These are phyloP conservation scores for Blastocystis sp. DNA, from an alignment of 352 stramenopile genomes.

Conservation along the genomic window DNA sequence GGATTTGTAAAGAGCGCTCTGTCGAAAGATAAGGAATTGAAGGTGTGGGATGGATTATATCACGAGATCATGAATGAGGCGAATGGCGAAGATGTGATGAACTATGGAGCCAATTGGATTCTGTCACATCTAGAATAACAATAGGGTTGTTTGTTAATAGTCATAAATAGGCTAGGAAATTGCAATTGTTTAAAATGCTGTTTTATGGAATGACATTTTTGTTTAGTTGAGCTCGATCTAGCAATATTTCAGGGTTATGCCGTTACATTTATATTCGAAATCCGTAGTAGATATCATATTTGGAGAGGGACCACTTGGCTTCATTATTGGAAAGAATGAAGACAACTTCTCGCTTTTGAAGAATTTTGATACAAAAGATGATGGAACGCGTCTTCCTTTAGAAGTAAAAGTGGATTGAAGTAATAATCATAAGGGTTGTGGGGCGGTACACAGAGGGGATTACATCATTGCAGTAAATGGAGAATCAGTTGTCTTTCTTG, in stretches of 20 bases:
- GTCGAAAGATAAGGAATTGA: constrained; percentile 22
- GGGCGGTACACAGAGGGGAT: constrained; percentile 18
- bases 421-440: neutral
- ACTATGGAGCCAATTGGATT: constrained; percentile 20
- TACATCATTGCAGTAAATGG: constrained; percentile 47
- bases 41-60: constrained; percentile 33
- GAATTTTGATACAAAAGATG: constrained; percentile 49
- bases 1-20: neutral
- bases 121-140: neutral
- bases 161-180: neutral
- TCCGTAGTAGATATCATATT: constrained; percentile 27
- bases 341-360: constrained; percentile 19
- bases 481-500: constrained; percentile 40
- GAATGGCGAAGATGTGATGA: constrained; percentile 6
- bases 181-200: too few relatives aligned
- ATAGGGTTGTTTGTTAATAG: constrained; percentile 1
- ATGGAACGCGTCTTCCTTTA: constrained; percentile 27
- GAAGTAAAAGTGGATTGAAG: constrained; percentile 1
- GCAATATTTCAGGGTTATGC: neutral
- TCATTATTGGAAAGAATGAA: constrained; percentile 31
- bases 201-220: too few relatives aligned
- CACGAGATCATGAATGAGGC: constrained; percentile 62
- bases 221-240: neutral
- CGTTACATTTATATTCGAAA: constrained; percentile 46
- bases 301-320: constrained; percentile 34